Conservation (phyloP, 192 early-diverging fungal species). For the Rhizophagus sp. region DNA sequence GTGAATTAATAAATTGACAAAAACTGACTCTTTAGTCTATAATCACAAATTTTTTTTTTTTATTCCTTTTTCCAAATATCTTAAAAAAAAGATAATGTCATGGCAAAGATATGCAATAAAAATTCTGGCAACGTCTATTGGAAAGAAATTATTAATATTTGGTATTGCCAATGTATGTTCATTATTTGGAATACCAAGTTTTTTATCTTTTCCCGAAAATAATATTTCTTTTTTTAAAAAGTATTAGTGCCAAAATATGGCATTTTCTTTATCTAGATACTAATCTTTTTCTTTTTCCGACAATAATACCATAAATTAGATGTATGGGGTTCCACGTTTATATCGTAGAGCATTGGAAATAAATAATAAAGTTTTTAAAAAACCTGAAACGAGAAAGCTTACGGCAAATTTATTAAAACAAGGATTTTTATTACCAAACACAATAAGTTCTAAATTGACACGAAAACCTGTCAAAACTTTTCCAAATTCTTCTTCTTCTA, state of each 20-base stretch:
- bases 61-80: no score
- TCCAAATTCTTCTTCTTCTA: background rate
- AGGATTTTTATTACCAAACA: background rate
- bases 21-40: no score
- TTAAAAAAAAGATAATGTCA: background rate
- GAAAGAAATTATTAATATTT: background rate
- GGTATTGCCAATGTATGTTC: background rate
- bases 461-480: background rate
- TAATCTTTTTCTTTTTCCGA: background rate
- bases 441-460: background rate
- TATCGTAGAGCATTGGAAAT: background rate
- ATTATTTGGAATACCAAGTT: background rate
- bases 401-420: background rate
- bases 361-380: background rate
- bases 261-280: background rate
- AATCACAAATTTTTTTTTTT: no score
- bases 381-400: background rate
- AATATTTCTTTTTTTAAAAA: no score
- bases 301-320: background rate
- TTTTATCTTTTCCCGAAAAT: no score
- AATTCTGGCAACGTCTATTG: background rate
- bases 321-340: background rate
- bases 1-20: no score
- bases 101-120: background rate
- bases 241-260: no score